These are phyloP conservation scores for Tylopilus rubrobrunneus DNA, from an alignment of 768 basidiomycete genomes.

Conservation along the genomic window DNA sequence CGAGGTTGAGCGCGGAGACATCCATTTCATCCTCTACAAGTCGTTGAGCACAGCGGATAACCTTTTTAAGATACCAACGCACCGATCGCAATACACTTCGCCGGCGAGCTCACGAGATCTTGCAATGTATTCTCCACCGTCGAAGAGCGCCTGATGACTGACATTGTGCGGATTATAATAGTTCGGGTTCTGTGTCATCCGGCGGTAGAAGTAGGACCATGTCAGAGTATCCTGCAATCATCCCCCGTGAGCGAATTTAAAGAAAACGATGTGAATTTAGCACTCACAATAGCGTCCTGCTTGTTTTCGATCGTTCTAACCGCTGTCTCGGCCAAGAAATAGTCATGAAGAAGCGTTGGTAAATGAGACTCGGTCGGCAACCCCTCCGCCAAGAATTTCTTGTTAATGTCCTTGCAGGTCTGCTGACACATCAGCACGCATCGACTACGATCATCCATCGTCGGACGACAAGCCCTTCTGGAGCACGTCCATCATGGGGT, in stretches of 20 bases:
- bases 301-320: constrained; percentile 99
- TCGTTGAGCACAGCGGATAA: neutral
- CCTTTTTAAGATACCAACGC: constrained; percentile 16
- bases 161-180: constrained; percentile 95
- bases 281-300: constrained; percentile 84
- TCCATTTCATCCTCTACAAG: constrained; percentile 85
- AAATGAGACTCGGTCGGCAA: constrained; percentile 95
- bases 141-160: constrained; percentile 91
- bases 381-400: constrained; percentile 97
- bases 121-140: constrained; percentile 89
- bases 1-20: constrained; percentile 84
- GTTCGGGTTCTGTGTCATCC: constrained; percentile 97
- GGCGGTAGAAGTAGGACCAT: constrained; percentile 97
- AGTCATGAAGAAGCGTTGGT: constrained; percentile 87
- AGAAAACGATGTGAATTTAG: neutral
- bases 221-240: constrained; percentile 81
- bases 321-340: constrained; percentile 97
- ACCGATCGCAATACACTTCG: constrained; percentile 93
- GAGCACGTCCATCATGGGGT: constrained; percentile 96
- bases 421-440: constrained; percentile 98
- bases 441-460: constrained; percentile 82
- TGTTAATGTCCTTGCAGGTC: constrained; percentile 97
- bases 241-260: neutral
- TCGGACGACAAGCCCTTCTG: constrained; percentile 95
- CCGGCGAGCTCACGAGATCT: constrained; percentile 90